Evolutionary conservation across 225 moss, liverwort and hornwort genomes (phyloP), one percentile per base, ranked within the genome.

Genomic region (Neckera pumila): DNA sequence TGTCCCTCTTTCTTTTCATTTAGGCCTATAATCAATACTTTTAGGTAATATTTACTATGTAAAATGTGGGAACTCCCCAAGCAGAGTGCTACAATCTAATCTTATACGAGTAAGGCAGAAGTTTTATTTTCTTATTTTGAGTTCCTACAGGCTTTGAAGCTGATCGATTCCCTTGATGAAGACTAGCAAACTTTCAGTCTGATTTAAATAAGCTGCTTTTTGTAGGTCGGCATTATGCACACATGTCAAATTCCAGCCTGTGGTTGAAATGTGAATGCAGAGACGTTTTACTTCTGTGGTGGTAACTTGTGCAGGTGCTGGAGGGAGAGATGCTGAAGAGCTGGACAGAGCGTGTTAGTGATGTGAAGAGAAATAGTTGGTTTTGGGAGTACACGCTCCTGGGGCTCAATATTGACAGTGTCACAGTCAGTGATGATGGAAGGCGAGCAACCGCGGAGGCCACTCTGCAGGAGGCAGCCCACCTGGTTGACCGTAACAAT

Each of bases 361-460:
- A 98, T 85, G 97, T 98, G 73, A 96, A 94, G 86, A 93, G 93
- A 83, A 95, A 97, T 66, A 96, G 98, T 74, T 98, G 98, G 98
- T 97, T 91, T 86, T 98, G 98, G 98, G 98, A 98, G 81, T 98
- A 98, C 90, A 97, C 94, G 53, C 95, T 98, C 61, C 92, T 95
- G 34, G 98, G 94, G 17, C 92, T 98, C 79, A 95, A 94, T 62
- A 95, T 98, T 80, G 98, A 98, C 81, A 98, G 98, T 82, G 98
- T 98, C 42, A 98, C 97, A 14, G 95, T 98, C n/a, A 96, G 98
- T 90, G 94, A 96, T 43, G 97, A 98, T 91, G 98, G 98, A 66
- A 94, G 92, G 86, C 96, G 95, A 89, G 97, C 97, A 72, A 97
- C 95, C 66, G 98, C 95, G 57, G 98, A 98, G 90, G 95, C 97